A percentile compares a stretch with the other conserved stretches of the same genome.
Evolutionary conservation across 257 asterid genomes (phyloP).

Genomic region (Solanum pinnatisectum): DNA sequence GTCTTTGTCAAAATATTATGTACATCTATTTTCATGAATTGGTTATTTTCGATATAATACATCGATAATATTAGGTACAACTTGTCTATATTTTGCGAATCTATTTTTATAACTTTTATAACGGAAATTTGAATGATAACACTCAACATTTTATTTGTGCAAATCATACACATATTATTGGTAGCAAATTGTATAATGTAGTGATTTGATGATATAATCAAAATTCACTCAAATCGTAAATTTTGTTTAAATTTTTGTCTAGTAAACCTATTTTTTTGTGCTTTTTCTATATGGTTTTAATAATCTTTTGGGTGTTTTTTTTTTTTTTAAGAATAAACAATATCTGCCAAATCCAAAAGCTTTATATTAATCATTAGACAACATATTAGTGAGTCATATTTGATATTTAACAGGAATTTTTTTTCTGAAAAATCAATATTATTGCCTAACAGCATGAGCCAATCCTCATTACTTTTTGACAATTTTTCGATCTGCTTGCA

Average conservation of each 20-base stretch:
- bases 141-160: not conserved
- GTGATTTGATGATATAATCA: not conserved
- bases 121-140: not conserved
- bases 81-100: not conserved
- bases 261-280: not conserved
- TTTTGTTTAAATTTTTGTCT: not conserved
- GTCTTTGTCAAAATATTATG: not conserved
- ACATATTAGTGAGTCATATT: not conserved
- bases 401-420: too few relatives aligned
- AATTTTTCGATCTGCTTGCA: not conserved
- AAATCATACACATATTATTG: not conserved
- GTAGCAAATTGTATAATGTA: not conserved
- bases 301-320: not conserved
- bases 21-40: too few relatives aligned
- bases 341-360: not conserved
- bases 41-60: too few relatives aligned
- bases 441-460: constrained; percentile 2
- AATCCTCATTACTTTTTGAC: constrained; percentile 13
- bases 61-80: not conserved
- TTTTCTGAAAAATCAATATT: too few relatives aligned
- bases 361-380: not conserved
- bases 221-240: not conserved
- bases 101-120: not conserved
- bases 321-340: not conserved
- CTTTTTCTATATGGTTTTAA: not conserved